Conservation (phyloP, 2,329 filamentous ascomycete species). For the Trichoderma lentiforme region DNA sequence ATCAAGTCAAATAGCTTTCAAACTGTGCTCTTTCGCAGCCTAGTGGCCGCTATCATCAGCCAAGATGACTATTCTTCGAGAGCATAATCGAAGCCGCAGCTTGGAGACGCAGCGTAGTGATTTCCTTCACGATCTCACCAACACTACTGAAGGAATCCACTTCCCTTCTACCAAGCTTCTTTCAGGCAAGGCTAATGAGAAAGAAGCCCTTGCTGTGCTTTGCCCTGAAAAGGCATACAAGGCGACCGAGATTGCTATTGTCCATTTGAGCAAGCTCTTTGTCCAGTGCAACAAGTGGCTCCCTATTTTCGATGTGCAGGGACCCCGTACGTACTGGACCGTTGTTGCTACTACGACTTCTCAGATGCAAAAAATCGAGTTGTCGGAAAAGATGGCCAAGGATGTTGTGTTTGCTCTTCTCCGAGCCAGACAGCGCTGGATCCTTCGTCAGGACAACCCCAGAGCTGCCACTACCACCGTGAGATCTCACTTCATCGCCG, state of each 20-base stretch:
- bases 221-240: slow-evolving; percentile 4
- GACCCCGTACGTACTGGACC: not conserved
- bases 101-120: slow-evolving; percentile 11
- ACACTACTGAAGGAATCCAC: slow-evolving; percentile 16
- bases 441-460: not conserved
- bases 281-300: slow-evolving; percentile 12
- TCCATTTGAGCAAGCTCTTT: not conserved
- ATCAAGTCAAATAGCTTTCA: not conserved
- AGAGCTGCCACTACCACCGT: not conserved
- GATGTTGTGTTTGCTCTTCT: slow-evolving; percentile 15
- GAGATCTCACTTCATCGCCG: not conserved
- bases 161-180: not conserved
- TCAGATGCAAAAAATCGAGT: not conserved
- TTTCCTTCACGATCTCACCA: not conserved
- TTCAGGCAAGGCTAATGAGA: not conserved
- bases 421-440: slow-evolving; percentile 19
- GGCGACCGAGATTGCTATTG: not conserved
- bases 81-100: slow-evolving; percentile 3
- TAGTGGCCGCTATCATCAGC: not conserved
- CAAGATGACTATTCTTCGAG: not conserved
- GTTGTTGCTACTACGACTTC: not conserved
- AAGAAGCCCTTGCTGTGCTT: not conserved
- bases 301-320: not conserved
- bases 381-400: not conserved
- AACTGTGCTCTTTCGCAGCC: not conserved